A percentile compares a stretch with the other conserved stretches of the same genome.
Conservation (phyloP, 352 stramenopile genomes). For the Phytophthora litchii region DNA sequence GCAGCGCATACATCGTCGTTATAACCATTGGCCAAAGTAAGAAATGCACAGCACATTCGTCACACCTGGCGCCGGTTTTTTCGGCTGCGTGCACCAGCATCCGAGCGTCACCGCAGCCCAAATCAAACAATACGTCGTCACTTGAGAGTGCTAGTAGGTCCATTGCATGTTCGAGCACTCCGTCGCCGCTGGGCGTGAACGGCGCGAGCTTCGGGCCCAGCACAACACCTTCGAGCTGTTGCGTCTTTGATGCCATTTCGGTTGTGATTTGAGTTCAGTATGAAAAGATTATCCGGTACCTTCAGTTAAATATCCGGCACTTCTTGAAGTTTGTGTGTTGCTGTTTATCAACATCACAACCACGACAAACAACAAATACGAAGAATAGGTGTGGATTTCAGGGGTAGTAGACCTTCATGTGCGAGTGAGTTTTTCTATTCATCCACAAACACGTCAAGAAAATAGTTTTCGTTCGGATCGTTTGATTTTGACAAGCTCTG, state of each 20-base stretch:
- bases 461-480: too few relatives aligned
- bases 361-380: too few relatives aligned
- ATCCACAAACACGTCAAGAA: too few relatives aligned
- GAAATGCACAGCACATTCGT: background rate
- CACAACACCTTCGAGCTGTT: background rate
- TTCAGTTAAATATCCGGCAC: slow-evolving; percentile 18
- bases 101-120: slow-evolving; percentile 81
- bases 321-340: slow-evolving; percentile 9
- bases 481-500: too few relatives aligned
- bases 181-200: slow-evolving; percentile 79
- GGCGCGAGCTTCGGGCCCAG: slow-evolving; percentile 70
- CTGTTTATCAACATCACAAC: background rate
- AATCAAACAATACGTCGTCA: slow-evolving; percentile 73
- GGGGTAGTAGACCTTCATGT: too few relatives aligned
- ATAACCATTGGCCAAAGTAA: background rate
- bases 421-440: too few relatives aligned
- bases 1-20: too few relatives aligned
- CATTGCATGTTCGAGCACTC: slow-evolving; percentile 61
- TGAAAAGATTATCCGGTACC: slow-evolving; percentile 4
- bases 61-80: slow-evolving; percentile 48
- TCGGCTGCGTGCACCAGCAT: slow-evolving; percentile 68
- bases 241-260: slow-evolving; percentile 17
- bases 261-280: slow-evolving; percentile 24
- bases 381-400: too few relatives aligned
- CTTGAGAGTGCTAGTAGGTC: slow-evolving; percentile 63